Evolutionary conservation across 768 basidiomycete genomes (phyloP), one percentile per base, ranked within the genome.

Genomic region (Boletus vermiculosoides): DNA sequence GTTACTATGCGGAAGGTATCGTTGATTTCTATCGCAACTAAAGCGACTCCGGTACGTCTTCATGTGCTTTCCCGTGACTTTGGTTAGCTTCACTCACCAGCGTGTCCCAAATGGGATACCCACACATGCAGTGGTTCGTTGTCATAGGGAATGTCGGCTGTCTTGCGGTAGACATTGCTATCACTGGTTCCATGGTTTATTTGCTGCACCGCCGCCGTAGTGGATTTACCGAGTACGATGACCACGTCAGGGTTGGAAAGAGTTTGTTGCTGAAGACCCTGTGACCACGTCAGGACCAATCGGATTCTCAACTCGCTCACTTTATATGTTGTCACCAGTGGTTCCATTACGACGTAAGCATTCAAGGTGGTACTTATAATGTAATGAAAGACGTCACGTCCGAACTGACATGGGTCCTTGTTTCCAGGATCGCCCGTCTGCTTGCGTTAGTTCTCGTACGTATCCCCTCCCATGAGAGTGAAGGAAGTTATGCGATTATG

Each of bases 321-420:
- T 4, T 31, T 42, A 25, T 57, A 47, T 33, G 18, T 57, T 10
- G 31, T 52, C 22, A 23, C 44, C 37, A 52, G 23, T n/a, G 45
- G 56, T 45, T n/a, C 36, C 22, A 34, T 52, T 33, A 57, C 44
- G 22, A 25, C 37, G 55, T 47, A 34, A 25, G 56, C 18, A 18
- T 40, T 39, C 23, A 15, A 13, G 4, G 25, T 9, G 3, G 8
- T 20, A 22, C 28, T 28, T 12, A 20, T 22, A n/a, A 1, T 7
- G 15, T 7, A 2, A 9, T 15, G 46, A 42, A 25, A 3, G 20
- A 16, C 25, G 6, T 15, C 25, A 16, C 25, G 6, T 15, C 25
- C 36, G 34, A n/a, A 25, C 30, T 56, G 11, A 45, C 39, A 34
- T 18, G 55, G 23, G 5, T 11, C 15, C 7, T 34, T 31, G 28